These are phyloP conservation scores for Nemania diffusa DNA, from an alignment of 2,329 filamentous ascomycete species.

Conservation along the genomic window DNA sequence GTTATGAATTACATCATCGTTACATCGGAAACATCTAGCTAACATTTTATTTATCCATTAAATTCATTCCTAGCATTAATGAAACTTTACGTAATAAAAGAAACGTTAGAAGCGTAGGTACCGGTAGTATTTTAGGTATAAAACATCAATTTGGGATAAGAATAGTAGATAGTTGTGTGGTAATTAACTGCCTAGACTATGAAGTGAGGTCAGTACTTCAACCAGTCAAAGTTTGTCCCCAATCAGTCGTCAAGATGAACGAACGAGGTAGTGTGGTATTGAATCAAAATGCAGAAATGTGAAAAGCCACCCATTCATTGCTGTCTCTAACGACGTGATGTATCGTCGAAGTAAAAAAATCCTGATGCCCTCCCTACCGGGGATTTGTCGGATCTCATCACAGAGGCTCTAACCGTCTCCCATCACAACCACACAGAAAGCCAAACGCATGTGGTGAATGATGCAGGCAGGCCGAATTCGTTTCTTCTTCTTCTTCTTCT, in stretches of 20 bases:
- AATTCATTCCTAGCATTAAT: no score
- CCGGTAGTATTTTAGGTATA: no score
- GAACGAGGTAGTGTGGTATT: not conserved
- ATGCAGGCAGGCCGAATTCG: not conserved
- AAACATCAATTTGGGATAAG: no score
- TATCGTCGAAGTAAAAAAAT: not conserved
- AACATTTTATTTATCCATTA: no score
- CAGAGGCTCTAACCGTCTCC: not conserved
- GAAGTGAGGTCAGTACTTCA: no score
- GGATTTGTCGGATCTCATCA: slow-evolving; percentile 3
- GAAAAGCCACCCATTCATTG: not conserved
- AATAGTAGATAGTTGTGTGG: no score
- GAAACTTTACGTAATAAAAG: no score
- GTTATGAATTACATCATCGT: no score
- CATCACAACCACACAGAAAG: not conserved
- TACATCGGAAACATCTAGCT: no score
- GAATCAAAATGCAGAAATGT: not conserved
- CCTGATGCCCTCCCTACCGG: not conserved
- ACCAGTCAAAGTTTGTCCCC: no score
- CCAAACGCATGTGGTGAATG: not conserved
- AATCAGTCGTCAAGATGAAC: not conserved
- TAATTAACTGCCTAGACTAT: no score
- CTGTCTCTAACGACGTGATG: not conserved
- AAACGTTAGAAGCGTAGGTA: no score
- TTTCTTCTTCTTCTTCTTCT: not conserved